Percentiles rank a stretch among this genome's conserved stretches.
Evolutionary conservation across 23 red algal genomes (phyloP).

Genomic region (Gracilaria gracilis): DNA sequence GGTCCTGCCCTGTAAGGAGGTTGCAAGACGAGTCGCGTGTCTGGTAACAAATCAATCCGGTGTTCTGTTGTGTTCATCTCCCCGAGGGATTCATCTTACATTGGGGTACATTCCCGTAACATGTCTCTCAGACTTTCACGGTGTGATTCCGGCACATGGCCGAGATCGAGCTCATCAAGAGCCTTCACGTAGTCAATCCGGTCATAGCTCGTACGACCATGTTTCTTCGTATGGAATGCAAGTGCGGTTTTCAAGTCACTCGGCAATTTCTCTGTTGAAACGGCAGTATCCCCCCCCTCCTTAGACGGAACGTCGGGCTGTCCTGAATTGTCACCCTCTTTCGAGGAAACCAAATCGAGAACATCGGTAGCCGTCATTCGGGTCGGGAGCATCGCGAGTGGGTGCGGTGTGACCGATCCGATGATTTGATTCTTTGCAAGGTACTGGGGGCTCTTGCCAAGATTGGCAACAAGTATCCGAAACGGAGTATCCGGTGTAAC

Average conservation of each 20-base stretch:
- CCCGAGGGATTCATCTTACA: constrained; percentile 12
- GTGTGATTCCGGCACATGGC: constrained; percentile 17
- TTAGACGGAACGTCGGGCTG: not conserved
- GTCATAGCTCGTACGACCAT: not conserved
- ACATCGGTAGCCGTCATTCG: not conserved
- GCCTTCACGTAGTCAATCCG: not conserved
- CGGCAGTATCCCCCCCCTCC: not conserved
- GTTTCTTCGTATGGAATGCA: not conserved
- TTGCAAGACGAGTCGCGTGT: not conserved
- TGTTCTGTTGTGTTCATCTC: constrained; percentile 28
- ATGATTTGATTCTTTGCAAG: constrained; percentile 20
- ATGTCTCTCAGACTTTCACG: not conserved
- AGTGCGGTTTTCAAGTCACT: not conserved
- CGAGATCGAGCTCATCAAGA: not conserved
- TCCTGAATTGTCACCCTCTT: too few relatives aligned
- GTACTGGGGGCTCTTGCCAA: not conserved
- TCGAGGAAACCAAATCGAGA: not conserved
- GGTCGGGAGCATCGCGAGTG: constrained; percentile 14
- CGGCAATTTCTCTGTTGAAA: not conserved
- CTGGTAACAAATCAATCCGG: constrained; percentile 7
- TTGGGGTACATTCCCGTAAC: constrained; percentile 13
- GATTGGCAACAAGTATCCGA: constrained; percentile 33
- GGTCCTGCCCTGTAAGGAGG: constrained; percentile 31
- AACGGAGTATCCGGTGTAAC: constrained; percentile 25
- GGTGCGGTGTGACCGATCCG: not conserved